Base-by-base conservation (phyloP, 169 alveolate genomes). In the Plasmodium relictum region DNA sequence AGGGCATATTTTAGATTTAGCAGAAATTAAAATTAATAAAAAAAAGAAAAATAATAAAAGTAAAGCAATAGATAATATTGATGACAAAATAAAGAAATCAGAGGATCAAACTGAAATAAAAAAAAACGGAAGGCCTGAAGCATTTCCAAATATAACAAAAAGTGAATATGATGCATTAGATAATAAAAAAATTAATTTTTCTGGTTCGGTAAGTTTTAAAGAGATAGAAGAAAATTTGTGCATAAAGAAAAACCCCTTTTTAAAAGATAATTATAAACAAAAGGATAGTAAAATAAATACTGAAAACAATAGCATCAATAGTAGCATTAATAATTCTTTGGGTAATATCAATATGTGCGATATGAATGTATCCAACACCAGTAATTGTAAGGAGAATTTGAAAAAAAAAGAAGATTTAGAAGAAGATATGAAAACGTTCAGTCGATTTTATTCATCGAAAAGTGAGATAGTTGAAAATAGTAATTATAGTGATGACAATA, bases 1-100 rank as follows among this genome's bases (percentile, higher is more conserved):
- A 20, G 94, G 94, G 4, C 31, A 86, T 44, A 87, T 92, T 8
- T 68, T 92, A 8, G 94, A 92, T 58, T 42, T 92, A 14, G 94
- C 94, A 1, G 88, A 76, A 66, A 92, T 92, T 14, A 76, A 76
- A 48, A 76, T 76, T 10, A 76, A 56, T 56, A 76, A 76, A 37
- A 76, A 76, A 26, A 76, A 76, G 26, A 76, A 76, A 76, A 44
- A 8, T 2, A 62, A n/a, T 44, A 31, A 63, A 22, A 76, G 22
- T 8, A 76, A 76, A 56, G 44, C 76, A 1, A 12, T 63, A 12
- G 88, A 76, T 66, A 69, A 14, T 66, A 88, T 31, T 42, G 92
- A 42, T 63, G 83, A 20, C 8, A 63, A 48, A 45, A 22, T 45
- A 62, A 63, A n/a, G 59, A 54, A 10, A 22, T 74, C 18, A n/a